Conservation (phyloP, 2,329 filamentous ascomycete genomes). For the Colletotrichum lindemuthianum region DNA sequence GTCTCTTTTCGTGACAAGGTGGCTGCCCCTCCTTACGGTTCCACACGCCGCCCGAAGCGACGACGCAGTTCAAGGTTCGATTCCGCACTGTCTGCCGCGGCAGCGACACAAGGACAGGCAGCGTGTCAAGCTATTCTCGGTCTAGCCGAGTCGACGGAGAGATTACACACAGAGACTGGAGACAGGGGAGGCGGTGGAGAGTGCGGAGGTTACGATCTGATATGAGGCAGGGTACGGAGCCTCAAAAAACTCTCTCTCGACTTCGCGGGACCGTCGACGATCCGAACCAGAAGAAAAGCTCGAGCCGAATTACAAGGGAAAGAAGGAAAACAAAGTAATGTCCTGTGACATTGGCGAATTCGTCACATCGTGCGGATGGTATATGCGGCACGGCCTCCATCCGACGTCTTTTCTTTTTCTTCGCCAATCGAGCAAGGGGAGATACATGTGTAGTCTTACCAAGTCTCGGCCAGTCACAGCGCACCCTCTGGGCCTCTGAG, state of each 20-base stretch:
- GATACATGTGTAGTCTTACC: constrained; percentile 15
- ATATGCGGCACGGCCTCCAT: constrained; percentile 22
- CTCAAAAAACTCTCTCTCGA: constrained; percentile 30
- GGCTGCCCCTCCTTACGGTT: constrained; percentile 11
- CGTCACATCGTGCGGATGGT: constrained; percentile 19
- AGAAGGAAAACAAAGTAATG: background rate
- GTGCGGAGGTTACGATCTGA: constrained; percentile 13
- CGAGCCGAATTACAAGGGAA: constrained; percentile 19
- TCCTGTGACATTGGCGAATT: constrained; percentile 10
- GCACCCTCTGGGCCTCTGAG: background rate
- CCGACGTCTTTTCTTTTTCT: constrained; percentile 34
- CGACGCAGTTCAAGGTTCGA: background rate
- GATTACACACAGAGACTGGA: constrained; percentile 6
- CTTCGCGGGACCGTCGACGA: constrained; percentile 8
- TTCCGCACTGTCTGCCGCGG: background rate
- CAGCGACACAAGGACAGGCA: background rate
- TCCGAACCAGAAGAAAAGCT: constrained; percentile 1
- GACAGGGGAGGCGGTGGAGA: background rate
- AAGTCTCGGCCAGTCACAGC: constrained; percentile 28
- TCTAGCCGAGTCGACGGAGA: background rate
- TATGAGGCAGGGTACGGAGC: constrained; percentile 16
- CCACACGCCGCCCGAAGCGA: constrained; percentile 18
- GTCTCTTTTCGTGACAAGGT: constrained; percentile 6
- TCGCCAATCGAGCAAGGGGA: constrained; percentile 27
- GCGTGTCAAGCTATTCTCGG: background rate